Evolutionary conservation across 257 asterid species (phyloP).

Genomic region (Penstemon eatonii): DNA sequence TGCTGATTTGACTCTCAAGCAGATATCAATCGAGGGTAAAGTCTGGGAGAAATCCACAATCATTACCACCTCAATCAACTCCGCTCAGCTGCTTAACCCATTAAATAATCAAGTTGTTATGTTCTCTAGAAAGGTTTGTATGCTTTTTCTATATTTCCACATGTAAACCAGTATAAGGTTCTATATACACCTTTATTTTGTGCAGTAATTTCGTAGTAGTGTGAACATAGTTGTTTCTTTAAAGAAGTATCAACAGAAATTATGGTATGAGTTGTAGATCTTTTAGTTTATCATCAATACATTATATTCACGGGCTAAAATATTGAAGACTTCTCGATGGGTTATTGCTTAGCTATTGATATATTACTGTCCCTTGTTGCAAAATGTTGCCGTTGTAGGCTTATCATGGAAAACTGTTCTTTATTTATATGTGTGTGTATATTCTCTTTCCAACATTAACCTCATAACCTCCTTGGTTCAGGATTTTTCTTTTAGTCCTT

Average conservation of each 20-base stretch:
- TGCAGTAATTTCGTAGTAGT: background rate
- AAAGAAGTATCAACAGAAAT: slow-evolving; percentile 16
- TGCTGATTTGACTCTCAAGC: slow-evolving; percentile 57
- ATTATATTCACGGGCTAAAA: slow-evolving; percentile 14
- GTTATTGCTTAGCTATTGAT: slow-evolving; percentile 14
- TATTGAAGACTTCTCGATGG: slow-evolving; percentile 7
- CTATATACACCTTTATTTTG: slow-evolving; percentile 18
- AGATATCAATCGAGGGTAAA: slow-evolving; percentile 58
- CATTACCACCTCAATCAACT: slow-evolving; percentile 52
- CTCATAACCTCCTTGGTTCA: slow-evolving; percentile 9
- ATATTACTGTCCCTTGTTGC: slow-evolving; percentile 7
- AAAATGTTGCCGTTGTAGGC: slow-evolving; percentile 6
- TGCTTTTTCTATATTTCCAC: slow-evolving; percentile 19
- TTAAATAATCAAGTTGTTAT: slow-evolving; percentile 53
- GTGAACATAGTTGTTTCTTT: background rate
- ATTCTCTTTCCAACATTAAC: slow-evolving; percentile 11
- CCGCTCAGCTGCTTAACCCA: slow-evolving; percentile 69
- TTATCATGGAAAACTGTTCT: slow-evolving; percentile 15
- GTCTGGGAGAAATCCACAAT: slow-evolving; percentile 68
- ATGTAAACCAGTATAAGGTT: slow-evolving; percentile 16
- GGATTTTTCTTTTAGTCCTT: slow-evolving; percentile 11
- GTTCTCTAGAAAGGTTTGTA: slow-evolving; percentile 57
- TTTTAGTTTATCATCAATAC: background rate
- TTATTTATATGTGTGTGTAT: background rate
- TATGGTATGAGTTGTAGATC: slow-evolving; percentile 14